Evolutionary conservation across 176 grass and related monocot genomes (phyloP), one percentile per base, ranked within the genome.

Genomic region (Carex cristatella): DNA sequence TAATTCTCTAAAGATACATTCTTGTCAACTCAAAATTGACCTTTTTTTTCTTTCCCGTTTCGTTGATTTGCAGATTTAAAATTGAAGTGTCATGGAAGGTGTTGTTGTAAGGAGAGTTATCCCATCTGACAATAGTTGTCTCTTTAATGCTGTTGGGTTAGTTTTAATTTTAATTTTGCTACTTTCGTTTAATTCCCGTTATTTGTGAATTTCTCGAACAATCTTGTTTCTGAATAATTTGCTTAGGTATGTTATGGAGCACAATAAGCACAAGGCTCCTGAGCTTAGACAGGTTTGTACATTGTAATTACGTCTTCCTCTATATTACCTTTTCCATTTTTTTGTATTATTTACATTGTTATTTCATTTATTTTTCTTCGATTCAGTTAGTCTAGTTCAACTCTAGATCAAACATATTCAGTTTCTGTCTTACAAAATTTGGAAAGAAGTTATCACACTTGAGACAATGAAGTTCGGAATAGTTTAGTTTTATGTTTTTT

Each of bases 101-200:
- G 63, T 85, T 55, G 90, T 99, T 61, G 88, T 92, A 62, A 91
- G 93, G 83, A 94, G 96, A 63, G 90, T 99, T 5, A 99, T 99
- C 38, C 96, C 93, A 57, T 95, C 96, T 10, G 96, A 99, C 61
- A 99, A 99, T 84, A 95, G 96, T 53, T 99, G 96, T 66, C 93
- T 99, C 79, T 99, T 99, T 87, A 99, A 95, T 87, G 96, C 96
- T 27, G 81, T 95, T 14, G 96, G 96, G 93, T 92, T 69, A 28
- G 55, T 37, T 38, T 68, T 67, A 4, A 59, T 70, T 79, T 77
- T 10, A 1, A 62, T 76, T 85, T 44, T 31, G 75, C n/a, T 78
- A 38, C 1, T 53, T 18, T 61, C 57, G 2, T 78, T 64, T 73
- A 53, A 44, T 79, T 86, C 32, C n/a, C 33, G 8, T 0, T 2